Percentiles rank a stretch among this genome's conserved stretches.
Conservation (phyloP, 139 green algal species). For the Ettlia oleoabundans region DNA sequence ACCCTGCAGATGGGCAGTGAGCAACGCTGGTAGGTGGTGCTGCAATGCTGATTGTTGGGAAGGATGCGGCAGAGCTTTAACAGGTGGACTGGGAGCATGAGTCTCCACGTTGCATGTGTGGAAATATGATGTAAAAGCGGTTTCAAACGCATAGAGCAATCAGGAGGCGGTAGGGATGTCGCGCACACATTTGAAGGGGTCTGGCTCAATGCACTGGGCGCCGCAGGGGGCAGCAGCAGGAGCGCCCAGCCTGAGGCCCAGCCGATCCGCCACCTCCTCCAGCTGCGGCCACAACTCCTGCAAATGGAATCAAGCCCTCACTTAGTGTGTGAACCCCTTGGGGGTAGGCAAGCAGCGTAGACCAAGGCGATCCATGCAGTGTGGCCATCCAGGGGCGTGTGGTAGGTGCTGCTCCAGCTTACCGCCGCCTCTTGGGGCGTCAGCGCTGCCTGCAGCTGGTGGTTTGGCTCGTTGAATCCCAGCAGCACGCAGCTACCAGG, state of each 20-base stretch:
- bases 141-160: too few relatives aligned
- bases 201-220: background rate
- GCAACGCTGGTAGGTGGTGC: background rate
- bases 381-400: background rate
- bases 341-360: too few relatives aligned
- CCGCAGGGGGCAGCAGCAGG: constrained; percentile 32
- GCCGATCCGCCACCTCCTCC: constrained; percentile 13
- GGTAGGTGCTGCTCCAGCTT: background rate
- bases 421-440: constrained; percentile 30
- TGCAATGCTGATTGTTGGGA: background rate
- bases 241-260: constrained; percentile 15
- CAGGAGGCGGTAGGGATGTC: too few relatives aligned
- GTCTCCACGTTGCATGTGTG: too few relatives aligned
- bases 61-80: background rate
- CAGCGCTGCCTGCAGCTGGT: constrained; percentile 14
- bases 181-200: constrained; percentile 26
- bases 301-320: background rate
- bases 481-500: constrained; percentile 10
- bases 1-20: background rate
- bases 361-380: too few relatives aligned
- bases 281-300: constrained; percentile 34
- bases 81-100: too few relatives aligned
- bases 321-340: background rate
- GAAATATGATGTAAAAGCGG: too few relatives aligned
- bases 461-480: constrained; percentile 41